Percentiles rank a stretch among this genome's conserved stretches.
phyloP scores from a whole-genome alignment of 371 early-diverging fungal genomes.

The Saksenaea oblongispora region DNA sequence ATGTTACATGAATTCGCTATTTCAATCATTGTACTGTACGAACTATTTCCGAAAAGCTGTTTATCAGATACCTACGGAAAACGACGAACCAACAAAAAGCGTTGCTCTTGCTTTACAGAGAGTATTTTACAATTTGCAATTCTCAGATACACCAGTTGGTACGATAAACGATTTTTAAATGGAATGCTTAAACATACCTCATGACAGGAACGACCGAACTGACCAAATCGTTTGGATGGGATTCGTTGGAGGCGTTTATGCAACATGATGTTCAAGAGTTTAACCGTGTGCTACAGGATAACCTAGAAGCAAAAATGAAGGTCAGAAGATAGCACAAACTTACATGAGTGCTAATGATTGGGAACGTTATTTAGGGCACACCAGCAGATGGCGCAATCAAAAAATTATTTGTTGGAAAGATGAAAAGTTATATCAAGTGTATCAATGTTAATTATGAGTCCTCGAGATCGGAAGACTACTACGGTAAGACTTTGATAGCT shows the following conservation, averaged over 20 bases:
- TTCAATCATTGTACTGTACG: constrained; percentile 97
- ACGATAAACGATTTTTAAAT: constrained; percentile 6
- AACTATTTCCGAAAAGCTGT: constrained; percentile 92
- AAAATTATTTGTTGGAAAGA: constrained; percentile 91
- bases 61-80: constrained; percentile 89
- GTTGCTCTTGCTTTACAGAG: constrained; percentile 94
- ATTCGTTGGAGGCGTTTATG: constrained; percentile 90
- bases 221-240: constrained; percentile 98
- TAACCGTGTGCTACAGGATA: constrained; percentile 95
- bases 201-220: constrained; percentile 84
- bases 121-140: constrained; percentile 91
- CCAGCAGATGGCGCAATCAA: constrained; percentile 91
- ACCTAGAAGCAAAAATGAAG: constrained; percentile 91
- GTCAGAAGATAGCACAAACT: constrained; percentile 4
- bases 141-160: constrained; percentile 68
- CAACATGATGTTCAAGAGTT: constrained; percentile 99
- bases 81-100: constrained; percentile 82
- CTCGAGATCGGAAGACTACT: constrained; percentile 79
- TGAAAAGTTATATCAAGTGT: constrained; percentile 95
- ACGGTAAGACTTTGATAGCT: constrained; percentile 21
- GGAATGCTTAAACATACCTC: background rate
- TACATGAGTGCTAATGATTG: background rate
- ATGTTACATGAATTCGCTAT: constrained; percentile 99
- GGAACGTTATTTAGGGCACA: constrained; percentile 61
- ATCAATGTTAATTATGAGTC: constrained; percentile 93